Evolutionary conservation across 495 filamentous ascomycete genomes (phyloP).

Genomic region (Schizothecium vesticola): DNA sequence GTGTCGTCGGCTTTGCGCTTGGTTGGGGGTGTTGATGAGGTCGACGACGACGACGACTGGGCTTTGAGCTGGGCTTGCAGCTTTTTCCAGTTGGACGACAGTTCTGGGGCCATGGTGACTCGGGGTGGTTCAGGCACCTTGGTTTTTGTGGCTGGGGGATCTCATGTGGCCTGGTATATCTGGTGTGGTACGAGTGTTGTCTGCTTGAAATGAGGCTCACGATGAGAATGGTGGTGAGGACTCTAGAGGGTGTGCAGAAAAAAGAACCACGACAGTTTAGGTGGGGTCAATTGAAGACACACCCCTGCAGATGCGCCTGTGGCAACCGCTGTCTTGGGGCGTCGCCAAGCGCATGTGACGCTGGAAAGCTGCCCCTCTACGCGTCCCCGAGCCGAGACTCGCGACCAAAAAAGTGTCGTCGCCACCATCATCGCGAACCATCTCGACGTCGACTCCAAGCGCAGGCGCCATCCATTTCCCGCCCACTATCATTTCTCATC

Average conservation of each 20-base stretch:
- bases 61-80: constrained; percentile 60
- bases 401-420: background rate
- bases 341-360: background rate
- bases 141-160: background rate
- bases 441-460: background rate
- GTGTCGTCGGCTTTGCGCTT: constrained; percentile 19
- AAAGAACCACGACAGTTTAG: background rate
- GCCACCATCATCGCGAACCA: background rate
- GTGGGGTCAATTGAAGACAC: background rate
- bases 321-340: background rate
- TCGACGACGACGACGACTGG: constrained; percentile 34
- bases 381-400: background rate
- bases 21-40: constrained; percentile 4
- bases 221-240: background rate
- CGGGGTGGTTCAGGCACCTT: background rate
- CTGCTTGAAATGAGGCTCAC: background rate
- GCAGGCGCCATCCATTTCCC: background rate
- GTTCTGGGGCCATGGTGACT: constrained; percentile 31
- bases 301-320: background rate
- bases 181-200: background rate
- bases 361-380: background rate
- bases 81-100: constrained; percentile 70
- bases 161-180: background rate
- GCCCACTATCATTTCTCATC: background rate
- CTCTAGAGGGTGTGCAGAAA: background rate